phyloP scores from a whole-genome alignment of 768 basidiomycete species.

The Panaeolus papilionaceus region DNA sequence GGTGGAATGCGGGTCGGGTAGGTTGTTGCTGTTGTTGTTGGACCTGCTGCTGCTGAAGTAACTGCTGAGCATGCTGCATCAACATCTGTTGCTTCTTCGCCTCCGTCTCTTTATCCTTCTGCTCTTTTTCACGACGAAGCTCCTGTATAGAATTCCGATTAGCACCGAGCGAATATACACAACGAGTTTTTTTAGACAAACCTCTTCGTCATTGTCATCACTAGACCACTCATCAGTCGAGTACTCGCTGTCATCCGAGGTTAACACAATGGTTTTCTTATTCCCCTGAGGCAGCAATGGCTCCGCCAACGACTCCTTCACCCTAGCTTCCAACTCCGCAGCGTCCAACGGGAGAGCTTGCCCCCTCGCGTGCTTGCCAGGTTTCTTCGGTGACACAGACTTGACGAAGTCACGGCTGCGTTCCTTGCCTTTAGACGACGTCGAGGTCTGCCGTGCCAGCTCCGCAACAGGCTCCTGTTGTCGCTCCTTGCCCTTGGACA shows the following conservation, averaged over 20 bases:
- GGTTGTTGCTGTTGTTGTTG: slow-evolving; percentile 24
- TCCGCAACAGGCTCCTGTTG: slow-evolving; percentile 4
- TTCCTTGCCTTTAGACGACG: slow-evolving; percentile 21
- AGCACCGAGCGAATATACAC: slow-evolving; percentile 23
- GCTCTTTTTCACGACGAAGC: slow-evolving; percentile 20
- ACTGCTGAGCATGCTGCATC: slow-evolving; percentile 12
- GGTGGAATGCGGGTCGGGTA: slow-evolving; percentile 27
- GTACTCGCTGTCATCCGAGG: neutral
- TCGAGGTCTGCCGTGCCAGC: neutral
- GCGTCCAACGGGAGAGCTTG: slow-evolving; percentile 20
- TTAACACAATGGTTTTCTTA: slow-evolving; percentile 53
- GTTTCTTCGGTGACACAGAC: slow-evolving; percentile 19
- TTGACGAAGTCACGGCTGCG: slow-evolving; percentile 9
- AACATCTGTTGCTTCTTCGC: slow-evolving; percentile 22
- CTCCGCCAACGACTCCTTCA: slow-evolving; percentile 33
- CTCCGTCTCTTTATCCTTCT: slow-evolving; percentile 16
- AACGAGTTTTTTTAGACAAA: neutral
- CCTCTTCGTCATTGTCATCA: slow-evolving; percentile 2
- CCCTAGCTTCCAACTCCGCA: slow-evolving; percentile 23
- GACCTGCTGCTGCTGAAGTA: slow-evolving; percentile 22
- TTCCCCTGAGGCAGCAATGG: slow-evolving; percentile 33
- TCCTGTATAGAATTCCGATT: slow-evolving; percentile 8
- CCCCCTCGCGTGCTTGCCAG: slow-evolving; percentile 18
- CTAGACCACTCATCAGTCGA: slow-evolving; percentile 12
- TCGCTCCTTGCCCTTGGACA: slow-evolving; percentile 4